These are phyloP conservation scores for Hypoxylon rubiginosum DNA, from an alignment of 2,329 filamentous ascomycete species.

Conservation along the genomic window DNA sequence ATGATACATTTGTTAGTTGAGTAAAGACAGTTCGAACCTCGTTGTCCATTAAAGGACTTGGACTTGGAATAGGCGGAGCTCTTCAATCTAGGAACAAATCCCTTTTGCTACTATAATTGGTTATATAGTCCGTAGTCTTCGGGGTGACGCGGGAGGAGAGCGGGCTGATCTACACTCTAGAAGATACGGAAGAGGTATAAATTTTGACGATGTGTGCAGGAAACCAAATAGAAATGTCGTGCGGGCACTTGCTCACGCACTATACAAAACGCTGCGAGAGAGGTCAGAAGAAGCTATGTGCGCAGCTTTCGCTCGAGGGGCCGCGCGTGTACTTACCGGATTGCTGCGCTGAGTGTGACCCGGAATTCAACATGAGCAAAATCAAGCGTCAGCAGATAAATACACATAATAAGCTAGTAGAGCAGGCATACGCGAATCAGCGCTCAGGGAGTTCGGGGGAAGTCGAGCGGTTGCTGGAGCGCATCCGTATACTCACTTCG, in stretches of 20 bases:
- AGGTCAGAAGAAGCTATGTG: slow-evolving; percentile 12
- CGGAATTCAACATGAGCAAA: slow-evolving; percentile 41
- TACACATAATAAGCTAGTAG: slow-evolving; percentile 30
- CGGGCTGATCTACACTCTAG: too few relatives aligned
- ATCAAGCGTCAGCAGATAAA: slow-evolving; percentile 38
- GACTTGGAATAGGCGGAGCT: background rate
- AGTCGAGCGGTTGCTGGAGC: slow-evolving; percentile 3
- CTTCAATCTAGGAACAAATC: background rate
- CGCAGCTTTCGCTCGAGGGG: slow-evolving; percentile 10
- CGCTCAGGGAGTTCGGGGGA: background rate
- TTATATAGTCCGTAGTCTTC: background rate
- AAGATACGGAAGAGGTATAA: background rate
- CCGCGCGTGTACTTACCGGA: slow-evolving; percentile 49
- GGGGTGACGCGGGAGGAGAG: background rate
- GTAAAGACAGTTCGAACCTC: background rate
- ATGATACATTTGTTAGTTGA: background rate
- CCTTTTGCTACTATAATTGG: background rate
- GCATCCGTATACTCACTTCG: slow-evolving; percentile 1
- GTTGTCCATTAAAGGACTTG: background rate
- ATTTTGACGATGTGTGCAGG: slow-evolving; percentile 47
- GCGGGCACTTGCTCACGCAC: slow-evolving; percentile 45
- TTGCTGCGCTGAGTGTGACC: slow-evolving; percentile 57
- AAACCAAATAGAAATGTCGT: slow-evolving; percentile 44
- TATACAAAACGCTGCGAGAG: slow-evolving; percentile 31
- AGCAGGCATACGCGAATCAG: slow-evolving; percentile 45